phyloP scores from a whole-genome alignment of 441 rosid genomes.

The Erodium texanum region DNA sequence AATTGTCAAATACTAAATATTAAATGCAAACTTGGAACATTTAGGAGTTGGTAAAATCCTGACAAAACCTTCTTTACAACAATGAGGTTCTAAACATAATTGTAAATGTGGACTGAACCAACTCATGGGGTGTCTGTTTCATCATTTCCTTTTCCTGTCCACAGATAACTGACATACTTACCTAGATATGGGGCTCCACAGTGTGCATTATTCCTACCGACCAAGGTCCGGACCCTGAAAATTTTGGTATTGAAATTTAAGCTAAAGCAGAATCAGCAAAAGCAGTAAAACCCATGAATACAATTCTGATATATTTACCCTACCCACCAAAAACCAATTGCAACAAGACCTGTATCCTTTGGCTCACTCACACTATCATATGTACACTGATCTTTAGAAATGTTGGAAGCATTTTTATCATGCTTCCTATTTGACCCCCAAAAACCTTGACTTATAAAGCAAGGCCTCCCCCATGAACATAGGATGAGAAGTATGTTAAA shows the following conservation, averaged over 20 bases:
- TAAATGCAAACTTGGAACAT: background rate
- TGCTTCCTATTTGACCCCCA: constrained; percentile 9
- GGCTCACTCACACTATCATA: constrained; percentile 9
- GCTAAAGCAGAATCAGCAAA: constrained; percentile 18
- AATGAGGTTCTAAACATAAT: constrained; percentile 14
- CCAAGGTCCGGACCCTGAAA: constrained; percentile 45
- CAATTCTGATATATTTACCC: constrained; percentile 10
- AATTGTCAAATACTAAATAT: background rate
- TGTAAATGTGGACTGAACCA: constrained; percentile 6
- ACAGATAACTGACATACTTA: constrained; percentile 21
- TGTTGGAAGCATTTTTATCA: background rate
- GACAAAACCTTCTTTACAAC: constrained; percentile 16
- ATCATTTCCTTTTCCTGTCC: constrained; percentile 18
- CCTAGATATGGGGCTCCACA: constrained; percentile 22
- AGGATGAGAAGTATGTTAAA: background rate
- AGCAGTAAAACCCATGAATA: constrained; percentile 19
- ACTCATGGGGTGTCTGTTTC: background rate
- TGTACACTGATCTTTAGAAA: constrained; percentile 3
- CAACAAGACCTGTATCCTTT: constrained; percentile 17
- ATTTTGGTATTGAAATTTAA: constrained; percentile 31
- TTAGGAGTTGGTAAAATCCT: background rate
- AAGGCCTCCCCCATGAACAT: constrained; percentile 9
- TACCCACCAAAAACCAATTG: constrained; percentile 14
- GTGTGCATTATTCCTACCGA: constrained; percentile 25
- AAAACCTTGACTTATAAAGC: constrained; percentile 7